Base-by-base conservation (phyloP, 106 monocot genomes). In the Allium fistulosum region DNA sequence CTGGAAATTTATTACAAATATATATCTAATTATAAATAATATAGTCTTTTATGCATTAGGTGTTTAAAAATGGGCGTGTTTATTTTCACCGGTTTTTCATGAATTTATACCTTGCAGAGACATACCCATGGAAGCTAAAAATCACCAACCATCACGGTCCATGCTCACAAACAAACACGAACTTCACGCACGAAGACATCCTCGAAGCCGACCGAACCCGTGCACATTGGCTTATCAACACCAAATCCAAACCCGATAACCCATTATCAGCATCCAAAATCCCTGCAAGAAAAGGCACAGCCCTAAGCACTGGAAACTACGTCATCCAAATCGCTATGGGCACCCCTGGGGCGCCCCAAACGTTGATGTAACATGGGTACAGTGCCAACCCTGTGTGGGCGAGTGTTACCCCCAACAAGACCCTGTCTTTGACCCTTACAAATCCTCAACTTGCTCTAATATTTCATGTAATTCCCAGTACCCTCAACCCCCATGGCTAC, bases 331-430 rank as follows among this genome's bases (percentile, higher is more conserved):
- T 74, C 22, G 74, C 66, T 1, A 27, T 74, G 14, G 74, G 74
- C 13, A 66, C 66, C 58, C 74, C 74, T 0, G 58, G 12, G 13
- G 48, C 56, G 9, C 2, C 53, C 4, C 66, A n/a, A n/a, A n/a
- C n/a, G n/a, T n/a, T n/a, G 73, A 73, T 49, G 47, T 73, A 13
- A 73, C 73, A 16, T 73, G 73, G 73, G 58, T 63, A 46, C 73
- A 73, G 17, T 73, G 73, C 51, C 49, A 52, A 6, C 73, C 73
- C 0, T 65, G 65, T 18, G 18, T 10, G 11, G 0, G 3, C 7
- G 12, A 8, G 22, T 73, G 73, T 65, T 73, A 65, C 65, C 10
- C 9, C 13, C 73, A 73, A n/a, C 53, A 65, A 4, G 73, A 73
- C 12, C 73, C 53, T 3, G 1, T 73, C 1, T 73, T 64, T 4